Conservation (phyloP, 768 basidiomycete genomes). For the Rubroboletus pulcherrimus region DNA sequence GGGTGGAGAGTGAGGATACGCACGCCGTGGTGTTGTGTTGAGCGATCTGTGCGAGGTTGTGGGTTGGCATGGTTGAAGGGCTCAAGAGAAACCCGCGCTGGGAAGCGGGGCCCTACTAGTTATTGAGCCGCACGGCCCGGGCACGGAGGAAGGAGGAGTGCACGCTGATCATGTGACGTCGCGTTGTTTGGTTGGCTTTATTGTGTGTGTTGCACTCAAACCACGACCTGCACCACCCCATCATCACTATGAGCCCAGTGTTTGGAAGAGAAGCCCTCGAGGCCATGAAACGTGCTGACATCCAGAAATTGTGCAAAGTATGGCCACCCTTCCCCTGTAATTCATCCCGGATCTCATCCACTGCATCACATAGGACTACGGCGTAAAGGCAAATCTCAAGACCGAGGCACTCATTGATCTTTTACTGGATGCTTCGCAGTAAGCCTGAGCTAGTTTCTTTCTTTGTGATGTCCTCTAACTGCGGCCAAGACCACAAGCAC, state of each 20-base stretch:
- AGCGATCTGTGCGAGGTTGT: conserved; percentile 54
- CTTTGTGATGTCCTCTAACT: conserved; percentile 34
- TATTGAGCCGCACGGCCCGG: neutral
- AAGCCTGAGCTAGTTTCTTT: conserved; percentile 34
- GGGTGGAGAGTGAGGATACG: conserved; percentile 12
- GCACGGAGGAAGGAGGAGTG: neutral
- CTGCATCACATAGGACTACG: conserved; percentile 54
- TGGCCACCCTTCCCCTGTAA: conserved; percentile 9
- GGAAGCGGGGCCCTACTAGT: neutral
- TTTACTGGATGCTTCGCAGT: conserved; percentile 51
- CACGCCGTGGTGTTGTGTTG: conserved; percentile 55
- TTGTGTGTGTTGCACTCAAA: conserved; percentile 46
- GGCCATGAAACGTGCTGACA: conserved; percentile 49
- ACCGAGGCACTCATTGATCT: conserved; percentile 75
- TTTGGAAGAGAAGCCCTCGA: conserved; percentile 44
- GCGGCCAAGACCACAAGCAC: conserved; percentile 23
- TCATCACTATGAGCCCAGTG: conserved; percentile 38
- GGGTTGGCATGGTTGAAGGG: conserved; percentile 31
- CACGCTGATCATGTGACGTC: conserved; percentile 37
- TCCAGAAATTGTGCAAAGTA: conserved; percentile 66
- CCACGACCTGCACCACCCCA: conserved; percentile 30
- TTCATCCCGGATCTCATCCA: conserved; percentile 13
- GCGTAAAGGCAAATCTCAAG: conserved; percentile 80
- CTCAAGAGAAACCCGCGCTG: neutral
- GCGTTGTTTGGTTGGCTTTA: conserved; percentile 49